Evolutionary conservation across 805 yeast species (phyloP).

Genomic region (Candida adriatica): DNA sequence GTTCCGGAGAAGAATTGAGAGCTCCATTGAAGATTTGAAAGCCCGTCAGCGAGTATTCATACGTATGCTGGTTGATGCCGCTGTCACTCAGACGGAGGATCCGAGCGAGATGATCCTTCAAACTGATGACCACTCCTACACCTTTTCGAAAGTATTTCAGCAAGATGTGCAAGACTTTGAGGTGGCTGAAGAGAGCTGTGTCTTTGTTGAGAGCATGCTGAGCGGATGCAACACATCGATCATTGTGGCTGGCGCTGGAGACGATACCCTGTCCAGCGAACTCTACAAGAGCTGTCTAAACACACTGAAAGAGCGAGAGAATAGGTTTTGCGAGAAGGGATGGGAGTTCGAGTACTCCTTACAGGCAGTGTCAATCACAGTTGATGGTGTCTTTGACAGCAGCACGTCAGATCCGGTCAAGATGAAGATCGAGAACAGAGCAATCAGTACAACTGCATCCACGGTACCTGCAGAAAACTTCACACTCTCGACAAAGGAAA

Average conservation of each 20-base stretch:
- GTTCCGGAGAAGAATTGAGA: constrained; percentile 39
- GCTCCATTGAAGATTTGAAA: constrained; percentile 36
- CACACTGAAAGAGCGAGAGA: constrained; percentile 5
- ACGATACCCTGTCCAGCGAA: background rate
- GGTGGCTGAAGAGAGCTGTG: constrained; percentile 5
- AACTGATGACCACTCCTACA: background rate
- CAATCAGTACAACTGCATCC: constrained; percentile 3
- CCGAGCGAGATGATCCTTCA: background rate
- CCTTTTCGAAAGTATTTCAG: constrained; percentile 8
- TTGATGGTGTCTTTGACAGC: constrained; percentile 11
- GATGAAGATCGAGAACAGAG: constrained; percentile 13
- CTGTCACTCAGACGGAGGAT: background rate
- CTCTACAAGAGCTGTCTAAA: constrained; percentile 1
- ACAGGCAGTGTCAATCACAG: constrained; percentile 10
- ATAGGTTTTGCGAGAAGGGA: constrained; percentile 4
- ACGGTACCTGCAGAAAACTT: background rate
- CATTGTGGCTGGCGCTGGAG: constrained; percentile 6
- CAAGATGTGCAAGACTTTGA: constrained; percentile 1
- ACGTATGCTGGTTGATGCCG: constrained; percentile 1
- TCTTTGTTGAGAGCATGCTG: constrained; percentile 7
- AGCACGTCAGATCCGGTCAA: constrained; percentile 1
- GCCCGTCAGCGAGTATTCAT: constrained; percentile 27
- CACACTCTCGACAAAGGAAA: constrained; percentile 1
- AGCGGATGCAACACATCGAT: constrained; percentile 14
- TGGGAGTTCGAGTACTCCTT: constrained; percentile 12